phyloP scores from a whole-genome alignment of 805 yeast species.

The Candida xiaguanensis region DNA sequence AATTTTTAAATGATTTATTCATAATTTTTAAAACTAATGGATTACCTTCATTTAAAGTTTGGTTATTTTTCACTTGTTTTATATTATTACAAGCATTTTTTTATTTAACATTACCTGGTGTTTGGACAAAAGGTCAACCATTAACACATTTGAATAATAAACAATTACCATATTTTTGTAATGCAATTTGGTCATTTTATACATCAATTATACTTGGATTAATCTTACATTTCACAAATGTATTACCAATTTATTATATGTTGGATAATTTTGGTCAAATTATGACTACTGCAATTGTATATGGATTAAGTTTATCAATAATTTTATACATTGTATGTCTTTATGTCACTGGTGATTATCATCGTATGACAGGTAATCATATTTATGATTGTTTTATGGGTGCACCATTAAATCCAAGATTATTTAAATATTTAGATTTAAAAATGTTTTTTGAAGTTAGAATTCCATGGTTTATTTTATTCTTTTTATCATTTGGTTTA shows the following conservation, averaged over 20 bases:
- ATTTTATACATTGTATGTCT: slow-evolving; percentile 67
- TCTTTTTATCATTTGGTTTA: slow-evolving; percentile 71
- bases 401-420: slow-evolving; percentile 92
- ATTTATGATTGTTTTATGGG: slow-evolving; percentile 95
- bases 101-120: slow-evolving; percentile 84
- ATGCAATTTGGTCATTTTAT: slow-evolving; percentile 85
- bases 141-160: slow-evolving; percentile 73
- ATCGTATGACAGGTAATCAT: slow-evolving; percentile 87
- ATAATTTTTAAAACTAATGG: slow-evolving; percentile 41
- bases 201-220: slow-evolving; percentile 55
- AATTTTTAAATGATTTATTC: slow-evolving; percentile 45
- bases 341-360: slow-evolving; percentile 67
- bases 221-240: slow-evolving; percentile 65
- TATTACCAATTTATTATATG: slow-evolving; percentile 70
- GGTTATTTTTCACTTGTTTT: slow-evolving; percentile 70
- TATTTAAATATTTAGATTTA: slow-evolving; percentile 80
- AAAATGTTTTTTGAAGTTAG: slow-evolving; percentile 98
- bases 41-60: slow-evolving; percentile 56
- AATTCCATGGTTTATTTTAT: slow-evolving; percentile 91
- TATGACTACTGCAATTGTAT: slow-evolving; percentile 85
- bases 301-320: slow-evolving; percentile 70
- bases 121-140: slow-evolving; percentile 94
- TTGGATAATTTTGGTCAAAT: slow-evolving; percentile 84
- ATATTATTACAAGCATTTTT: slow-evolving; percentile 65
- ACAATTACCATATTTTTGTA: slow-evolving; percentile 89